Conservation (phyloP, 805 yeast genomes). For the Sungouiella thailandica region DNA sequence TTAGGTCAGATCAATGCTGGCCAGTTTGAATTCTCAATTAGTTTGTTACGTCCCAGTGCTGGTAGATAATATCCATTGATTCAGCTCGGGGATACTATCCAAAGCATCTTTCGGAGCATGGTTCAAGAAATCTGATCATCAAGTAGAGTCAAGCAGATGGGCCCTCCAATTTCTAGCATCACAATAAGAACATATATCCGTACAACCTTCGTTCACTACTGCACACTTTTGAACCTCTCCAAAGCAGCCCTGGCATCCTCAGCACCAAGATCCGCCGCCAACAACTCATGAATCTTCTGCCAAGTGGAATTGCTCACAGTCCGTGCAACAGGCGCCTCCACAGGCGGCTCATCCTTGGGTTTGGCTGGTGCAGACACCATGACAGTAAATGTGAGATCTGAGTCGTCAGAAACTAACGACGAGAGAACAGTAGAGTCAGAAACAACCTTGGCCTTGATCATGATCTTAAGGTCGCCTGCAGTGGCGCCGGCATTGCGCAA, state of each 20-base stretch:
- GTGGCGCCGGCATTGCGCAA: constrained; percentile 23
- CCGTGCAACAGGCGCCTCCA: constrained; percentile 2
- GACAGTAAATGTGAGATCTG: constrained; percentile 11
- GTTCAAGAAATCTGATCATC: too few species aligned
- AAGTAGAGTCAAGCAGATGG: too few species aligned
- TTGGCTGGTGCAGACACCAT: constrained; percentile 15
- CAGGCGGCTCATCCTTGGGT: background rate
- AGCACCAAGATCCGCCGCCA: constrained; percentile 28
- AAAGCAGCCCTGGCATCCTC: constrained; percentile 21
- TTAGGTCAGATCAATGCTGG: too few species aligned
- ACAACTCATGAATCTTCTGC: constrained; percentile 35
- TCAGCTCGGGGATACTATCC: too few species aligned
- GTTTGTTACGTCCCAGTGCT: too few species aligned
- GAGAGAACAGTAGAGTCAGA: constrained; percentile 44
- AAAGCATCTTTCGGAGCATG: too few species aligned
- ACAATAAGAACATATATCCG: too few species aligned
- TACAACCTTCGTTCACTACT: background rate
- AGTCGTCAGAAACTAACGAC: constrained; percentile 11
- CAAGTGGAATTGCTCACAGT: constrained; percentile 31
- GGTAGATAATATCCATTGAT: too few species aligned
- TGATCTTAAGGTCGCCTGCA: constrained; percentile 42
- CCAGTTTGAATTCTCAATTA: too few species aligned
- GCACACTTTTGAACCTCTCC: constrained; percentile 20
- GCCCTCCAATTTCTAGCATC: too few species aligned
- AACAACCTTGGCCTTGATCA: constrained; percentile 59